Evolutionary conservation across 208 protist genomes (phyloP), one percentile per base, ranked within the genome.

Genomic region (Crithidia bombi): DNA sequence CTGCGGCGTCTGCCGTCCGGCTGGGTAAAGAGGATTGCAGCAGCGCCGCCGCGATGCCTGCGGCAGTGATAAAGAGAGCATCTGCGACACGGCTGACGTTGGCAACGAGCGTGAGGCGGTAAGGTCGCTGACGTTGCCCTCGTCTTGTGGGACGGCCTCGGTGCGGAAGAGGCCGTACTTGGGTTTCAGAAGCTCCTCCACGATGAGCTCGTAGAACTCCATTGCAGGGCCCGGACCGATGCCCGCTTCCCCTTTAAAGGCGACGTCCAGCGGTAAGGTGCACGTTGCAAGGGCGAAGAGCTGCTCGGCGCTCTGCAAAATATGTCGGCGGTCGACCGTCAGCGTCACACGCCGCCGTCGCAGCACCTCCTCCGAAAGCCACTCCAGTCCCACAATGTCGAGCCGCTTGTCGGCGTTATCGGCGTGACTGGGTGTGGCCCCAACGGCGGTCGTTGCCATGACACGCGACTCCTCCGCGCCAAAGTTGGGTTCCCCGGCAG

Each of bases 191-290:
- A 97, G 54, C 38, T 72, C 56, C 38, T 69, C 73, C 0, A 78
- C 81, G 9, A 95, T 47, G 65, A 89, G 61, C 64, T 87, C 83
- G 54, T 86, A 94, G 56, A 94, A 92, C 69, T 94, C 86, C 63
- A 90, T 65, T 33, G 90, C 85, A 28, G 92, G 92, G 15, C 92
- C 92, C 23, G 74, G 77, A 46, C 92, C 92, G 49, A 90, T 86
- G 52, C 90, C 92, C 19, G 81, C 75, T 72, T 96, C 91, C 30
- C 83, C 87, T 28, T 79, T 69, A 74, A 95, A 96, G 25, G 86
- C 70, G 9, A 96, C 79, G 69, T 90, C 87, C 26, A 96, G 64
- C 17, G 62, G 51, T 6, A 92, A 71, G 28, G 83, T 83, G 65
- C 86, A 92, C 52, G 74, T 82, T 0, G 82, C 86, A 38, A 88